A percentile compares a stretch with the other conserved stretches of the same genome.
phyloP scores from a whole-genome alignment of 352 stramenopile genomes.

The Phytophthora tentaculata region DNA sequence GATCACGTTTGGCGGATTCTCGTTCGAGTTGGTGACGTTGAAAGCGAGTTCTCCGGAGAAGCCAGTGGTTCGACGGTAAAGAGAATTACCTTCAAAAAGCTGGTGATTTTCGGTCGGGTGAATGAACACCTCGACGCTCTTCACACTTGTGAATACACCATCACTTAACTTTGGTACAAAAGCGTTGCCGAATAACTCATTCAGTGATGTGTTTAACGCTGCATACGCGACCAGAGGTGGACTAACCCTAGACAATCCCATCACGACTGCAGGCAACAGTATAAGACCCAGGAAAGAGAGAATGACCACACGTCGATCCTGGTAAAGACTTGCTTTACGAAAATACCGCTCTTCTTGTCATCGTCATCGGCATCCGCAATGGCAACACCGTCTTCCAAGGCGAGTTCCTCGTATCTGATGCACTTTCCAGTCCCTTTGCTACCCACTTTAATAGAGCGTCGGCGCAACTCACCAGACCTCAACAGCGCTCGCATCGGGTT shows the following conservation, averaged over 20 bases:
- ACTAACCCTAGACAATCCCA: constrained; percentile 21
- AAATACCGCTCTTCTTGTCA: too few species aligned
- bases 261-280: constrained; percentile 13
- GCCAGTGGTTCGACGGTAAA: background rate
- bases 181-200: background rate
- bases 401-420: too few species aligned
- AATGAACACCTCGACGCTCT: background rate
- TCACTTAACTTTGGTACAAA: too few species aligned
- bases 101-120: background rate
- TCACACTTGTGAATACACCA: too few species aligned
- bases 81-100: background rate
- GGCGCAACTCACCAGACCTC: too few species aligned
- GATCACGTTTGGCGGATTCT: background rate
- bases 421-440: too few species aligned
- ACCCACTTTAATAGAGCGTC: too few species aligned
- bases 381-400: constrained; percentile 8
- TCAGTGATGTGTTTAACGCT: background rate
- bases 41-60: background rate
- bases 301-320: too few species aligned
- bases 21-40: background rate
- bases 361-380: constrained; percentile 8
- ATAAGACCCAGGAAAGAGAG: constrained; percentile 17
- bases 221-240: constrained; percentile 22
- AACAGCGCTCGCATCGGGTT: too few species aligned
- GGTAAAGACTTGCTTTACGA: too few species aligned